Percentiles rank a stretch among this genome's conserved stretches.
Evolutionary conservation across 116 monocot species (phyloP).

Genomic region (Phalaenopsis hybrid): DNA sequence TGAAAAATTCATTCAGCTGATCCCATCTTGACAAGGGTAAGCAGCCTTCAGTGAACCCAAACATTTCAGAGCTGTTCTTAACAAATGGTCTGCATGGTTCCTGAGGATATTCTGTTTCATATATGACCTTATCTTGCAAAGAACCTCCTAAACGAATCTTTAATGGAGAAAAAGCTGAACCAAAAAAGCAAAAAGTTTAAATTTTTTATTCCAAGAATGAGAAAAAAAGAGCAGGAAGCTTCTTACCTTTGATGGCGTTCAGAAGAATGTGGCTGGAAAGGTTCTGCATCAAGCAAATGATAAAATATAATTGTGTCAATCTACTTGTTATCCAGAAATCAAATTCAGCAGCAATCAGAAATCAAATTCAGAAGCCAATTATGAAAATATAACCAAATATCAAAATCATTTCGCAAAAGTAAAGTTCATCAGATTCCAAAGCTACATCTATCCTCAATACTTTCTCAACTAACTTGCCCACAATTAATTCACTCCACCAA

Average conservation of each 20-base stretch:
- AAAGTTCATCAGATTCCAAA: not conserved
- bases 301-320: conserved; percentile 45
- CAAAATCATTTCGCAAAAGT: not conserved
- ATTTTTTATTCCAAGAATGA: not conserved
- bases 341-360: not conserved
- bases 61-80: conserved; percentile 61
- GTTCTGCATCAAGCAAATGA: conserved; percentile 62
- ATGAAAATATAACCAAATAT: too few relatives aligned
- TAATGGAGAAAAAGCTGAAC: conserved; percentile 75
- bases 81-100: conserved; percentile 54
- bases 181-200: not conserved
- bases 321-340: conserved; percentile 2
- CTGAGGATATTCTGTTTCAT: conserved; percentile 28
- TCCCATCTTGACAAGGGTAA: conserved; percentile 85
- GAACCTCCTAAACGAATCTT: conserved; percentile 84
- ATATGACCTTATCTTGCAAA: conserved; percentile 86
- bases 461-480: conserved; percentile 4
- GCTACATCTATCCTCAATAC: not conserved
- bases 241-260: conserved; percentile 81
- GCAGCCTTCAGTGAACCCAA: conserved; percentile 78
- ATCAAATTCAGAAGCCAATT: too few relatives aligned
- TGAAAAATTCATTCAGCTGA: conserved; percentile 78
- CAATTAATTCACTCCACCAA: not conserved
- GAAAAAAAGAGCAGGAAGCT: not conserved
- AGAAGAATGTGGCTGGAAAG: conserved; percentile 65